These are phyloP conservation scores for Colletotrichum eremochloae DNA, from an alignment of 2,329 filamentous ascomycete genomes.

Conservation along the genomic window DNA sequence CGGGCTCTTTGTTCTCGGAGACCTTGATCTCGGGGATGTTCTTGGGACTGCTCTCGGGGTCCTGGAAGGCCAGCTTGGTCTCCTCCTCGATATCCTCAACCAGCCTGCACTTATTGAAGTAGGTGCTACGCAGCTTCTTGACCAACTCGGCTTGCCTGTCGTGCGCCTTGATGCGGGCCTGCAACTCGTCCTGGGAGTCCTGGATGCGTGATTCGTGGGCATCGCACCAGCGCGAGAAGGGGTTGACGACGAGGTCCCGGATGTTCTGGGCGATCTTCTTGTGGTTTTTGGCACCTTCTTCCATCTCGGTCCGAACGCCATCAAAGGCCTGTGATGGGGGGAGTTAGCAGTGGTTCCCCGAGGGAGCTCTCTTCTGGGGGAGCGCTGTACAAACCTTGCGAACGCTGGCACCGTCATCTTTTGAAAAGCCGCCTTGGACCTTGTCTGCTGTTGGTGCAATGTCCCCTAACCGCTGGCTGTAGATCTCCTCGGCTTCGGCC, in stretches of 20 bases:
- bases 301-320: conserved; percentile 92
- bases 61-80: conserved; percentile 97
- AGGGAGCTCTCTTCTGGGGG: conserved; percentile 1
- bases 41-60: conserved; percentile 79
- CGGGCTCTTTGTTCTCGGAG: conserved; percentile 73
- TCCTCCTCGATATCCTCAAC: conserved; percentile 98
- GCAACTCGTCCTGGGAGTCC: conserved; percentile 94
- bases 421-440: conserved; percentile 84
- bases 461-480: conserved; percentile 83
- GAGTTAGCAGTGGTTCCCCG: conserved; percentile 42
- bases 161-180: conserved; percentile 90
- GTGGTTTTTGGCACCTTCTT: conserved; percentile 89
- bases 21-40: conserved; percentile 91
- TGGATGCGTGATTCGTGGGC: conserved; percentile 92
- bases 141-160: conserved; percentile 91
- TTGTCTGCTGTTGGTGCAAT: conserved; percentile 88
- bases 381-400: conserved; percentile 70
- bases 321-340: conserved; percentile 80
- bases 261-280: conserved; percentile 97
- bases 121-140: conserved; percentile 93
- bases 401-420: conserved; percentile 95
- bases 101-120: conserved; percentile 98
- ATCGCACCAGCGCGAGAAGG: conserved; percentile 96
- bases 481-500: conserved; percentile 93
- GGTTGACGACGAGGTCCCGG: conserved; percentile 92